Evolutionary conservation across 2,329 filamentous ascomycete genomes (phyloP).

Genomic region (Cladophialophora psammophila): DNA sequence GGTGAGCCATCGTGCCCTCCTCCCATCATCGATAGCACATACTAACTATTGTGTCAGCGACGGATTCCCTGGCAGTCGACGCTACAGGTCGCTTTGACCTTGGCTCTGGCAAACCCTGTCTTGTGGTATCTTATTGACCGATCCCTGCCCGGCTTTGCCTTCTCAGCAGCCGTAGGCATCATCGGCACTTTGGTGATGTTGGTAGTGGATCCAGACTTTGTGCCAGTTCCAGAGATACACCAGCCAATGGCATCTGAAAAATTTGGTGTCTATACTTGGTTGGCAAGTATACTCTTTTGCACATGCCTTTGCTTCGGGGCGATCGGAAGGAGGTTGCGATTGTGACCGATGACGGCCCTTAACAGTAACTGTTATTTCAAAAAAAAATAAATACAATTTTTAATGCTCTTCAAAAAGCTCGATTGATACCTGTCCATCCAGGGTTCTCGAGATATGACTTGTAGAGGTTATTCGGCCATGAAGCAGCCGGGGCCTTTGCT

Average conservation of each 20-base stretch:
- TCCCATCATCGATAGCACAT: constrained; percentile 27
- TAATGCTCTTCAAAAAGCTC: constrained; percentile 37
- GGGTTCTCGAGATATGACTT: constrained; percentile 41
- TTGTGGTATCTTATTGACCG: constrained; percentile 97
- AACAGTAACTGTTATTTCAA: constrained; percentile 5
- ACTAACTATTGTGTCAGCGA: constrained; percentile 62
- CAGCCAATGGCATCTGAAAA: constrained; percentile 53
- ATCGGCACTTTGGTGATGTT: constrained; percentile 77
- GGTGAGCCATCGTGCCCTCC: constrained; percentile 60
- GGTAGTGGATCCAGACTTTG: constrained; percentile 76
- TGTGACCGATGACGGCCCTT: constrained; percentile 22
- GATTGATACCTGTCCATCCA: constrained; percentile 41
- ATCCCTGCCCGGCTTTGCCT: constrained; percentile 80
- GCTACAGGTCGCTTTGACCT: constrained; percentile 87
- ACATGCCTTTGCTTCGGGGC: constrained; percentile 96
- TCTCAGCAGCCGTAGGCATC: constrained; percentile 76
- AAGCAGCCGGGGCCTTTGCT: constrained; percentile 51
- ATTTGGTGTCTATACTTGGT: constrained; percentile 78
- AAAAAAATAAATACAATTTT: constrained; percentile 4
- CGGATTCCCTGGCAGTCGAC: constrained; percentile 93
- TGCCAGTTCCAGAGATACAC: constrained; percentile 69
- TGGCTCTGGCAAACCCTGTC: constrained; percentile 89
- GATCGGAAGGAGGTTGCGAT: constrained; percentile 76
- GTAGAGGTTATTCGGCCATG: constrained; percentile 47
- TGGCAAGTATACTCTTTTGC: constrained; percentile 91